A percentile compares a stretch with the other conserved stretches of the same genome.
Evolutionary conservation across 2,329 filamentous ascomycete genomes (phyloP).

Genomic region (Ceratocystis eucalypticola): DNA sequence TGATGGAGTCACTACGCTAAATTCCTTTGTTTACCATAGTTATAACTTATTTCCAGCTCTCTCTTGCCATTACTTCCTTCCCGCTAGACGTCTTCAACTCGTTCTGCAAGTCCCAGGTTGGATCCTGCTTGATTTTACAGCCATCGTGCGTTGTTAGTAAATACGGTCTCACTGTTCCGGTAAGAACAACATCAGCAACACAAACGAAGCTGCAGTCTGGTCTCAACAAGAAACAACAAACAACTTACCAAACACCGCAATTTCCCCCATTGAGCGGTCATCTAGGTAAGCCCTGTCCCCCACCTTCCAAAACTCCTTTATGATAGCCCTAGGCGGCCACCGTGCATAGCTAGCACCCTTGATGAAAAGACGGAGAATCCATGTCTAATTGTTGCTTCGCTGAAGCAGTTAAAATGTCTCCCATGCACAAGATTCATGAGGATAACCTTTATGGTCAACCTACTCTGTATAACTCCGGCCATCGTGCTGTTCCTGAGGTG

Average conservation of each 20-base stretch:
- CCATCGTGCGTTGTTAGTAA: neutral
- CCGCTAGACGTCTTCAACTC: neutral
- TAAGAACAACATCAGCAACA: conserved; percentile 3
- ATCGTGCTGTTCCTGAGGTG: conserved; percentile 8
- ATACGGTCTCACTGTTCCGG: neutral
- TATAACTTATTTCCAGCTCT: neutral
- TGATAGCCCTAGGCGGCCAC: neutral
- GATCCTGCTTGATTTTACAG: neutral
- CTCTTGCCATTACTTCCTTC: neutral
- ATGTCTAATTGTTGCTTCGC: neutral
- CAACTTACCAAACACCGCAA: neutral
- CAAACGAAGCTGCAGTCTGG: neutral
- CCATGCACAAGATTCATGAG: neutral
- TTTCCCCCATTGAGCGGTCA: neutral
- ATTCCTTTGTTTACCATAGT: neutral
- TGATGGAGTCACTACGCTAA: neutral
- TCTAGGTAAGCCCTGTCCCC: neutral
- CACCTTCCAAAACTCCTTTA: neutral
- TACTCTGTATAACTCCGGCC: conserved; percentile 5
- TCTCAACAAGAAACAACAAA: conserved; percentile 3
- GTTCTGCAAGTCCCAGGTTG: too few species aligned
- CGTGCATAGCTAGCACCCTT: neutral
- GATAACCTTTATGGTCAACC: conserved; percentile 11
- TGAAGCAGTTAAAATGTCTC: neutral
- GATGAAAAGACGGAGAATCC: neutral